These are phyloP conservation scores for Anisodus tanguticus DNA, from an alignment of 257 asterid genomes.

Conservation along the genomic window DNA sequence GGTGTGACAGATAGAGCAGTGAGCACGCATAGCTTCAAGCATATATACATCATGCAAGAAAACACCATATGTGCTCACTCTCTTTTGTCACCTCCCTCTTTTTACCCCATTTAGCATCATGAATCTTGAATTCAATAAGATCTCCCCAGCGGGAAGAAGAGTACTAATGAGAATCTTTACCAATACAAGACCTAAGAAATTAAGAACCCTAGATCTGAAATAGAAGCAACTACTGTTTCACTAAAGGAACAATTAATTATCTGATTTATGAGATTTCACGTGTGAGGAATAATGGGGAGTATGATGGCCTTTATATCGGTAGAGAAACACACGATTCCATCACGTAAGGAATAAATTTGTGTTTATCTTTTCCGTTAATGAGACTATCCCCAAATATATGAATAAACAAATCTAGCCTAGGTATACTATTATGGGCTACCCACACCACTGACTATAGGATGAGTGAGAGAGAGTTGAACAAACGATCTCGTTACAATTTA, in stretches of 20 bases:
- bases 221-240: background rate
- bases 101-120: conserved; percentile 40
- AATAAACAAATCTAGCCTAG: conserved; percentile 42
- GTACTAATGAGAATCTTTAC: no score
- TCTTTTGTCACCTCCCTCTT: conserved; percentile 61
- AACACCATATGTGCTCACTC: conserved; percentile 75
- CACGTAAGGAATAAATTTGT: conserved; percentile 32
- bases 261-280: conserved; percentile 17
- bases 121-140: background rate
- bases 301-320: conserved; percentile 26
- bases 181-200: background rate
- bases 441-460: background rate
- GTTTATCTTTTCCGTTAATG: conserved; percentile 34
- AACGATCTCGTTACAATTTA: no score
- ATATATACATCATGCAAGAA: conserved; percentile 60
- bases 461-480: no score
- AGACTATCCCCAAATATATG: conserved; percentile 52
- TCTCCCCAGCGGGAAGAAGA: no score
- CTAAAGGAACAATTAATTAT: conserved; percentile 19
- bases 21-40: conserved; percentile 87
- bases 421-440: background rate
- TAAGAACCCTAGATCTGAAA: background rate
- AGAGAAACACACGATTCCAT: conserved; percentile 22
- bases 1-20: conserved; percentile 88
- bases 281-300: background rate